Evolutionary conservation across 1,284 basidiomycete genomes (phyloP).

Genomic region (Boletus mariae): DNA sequence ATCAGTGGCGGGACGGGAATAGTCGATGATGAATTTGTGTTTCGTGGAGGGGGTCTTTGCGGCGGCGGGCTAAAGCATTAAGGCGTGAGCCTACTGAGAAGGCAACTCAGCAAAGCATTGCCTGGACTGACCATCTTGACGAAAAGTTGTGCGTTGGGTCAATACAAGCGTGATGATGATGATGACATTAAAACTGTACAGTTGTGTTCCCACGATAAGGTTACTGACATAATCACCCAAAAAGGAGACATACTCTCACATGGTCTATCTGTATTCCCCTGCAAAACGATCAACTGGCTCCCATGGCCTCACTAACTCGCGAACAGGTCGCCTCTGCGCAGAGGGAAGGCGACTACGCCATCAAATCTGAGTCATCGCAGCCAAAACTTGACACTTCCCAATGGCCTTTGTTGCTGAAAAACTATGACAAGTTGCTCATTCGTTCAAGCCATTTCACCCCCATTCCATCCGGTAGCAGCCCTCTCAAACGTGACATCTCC

Average conservation of each 20-base stretch:
- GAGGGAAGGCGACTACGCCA: conserved; percentile 73
- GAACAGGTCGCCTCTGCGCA: conserved; percentile 71
- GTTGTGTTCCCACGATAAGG: conserved; percentile 25
- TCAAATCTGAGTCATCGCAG: conserved; percentile 72
- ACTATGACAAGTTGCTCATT: conserved; percentile 95
- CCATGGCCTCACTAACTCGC: conserved; percentile 47
- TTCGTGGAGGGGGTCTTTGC: conserved; percentile 67
- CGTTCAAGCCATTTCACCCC: conserved; percentile 98
- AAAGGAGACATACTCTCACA: conserved; percentile 15
- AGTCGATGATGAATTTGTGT: conserved; percentile 95
- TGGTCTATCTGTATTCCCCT: not conserved
- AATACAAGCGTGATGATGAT: not conserved
- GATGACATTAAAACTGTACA: conserved; percentile 40
- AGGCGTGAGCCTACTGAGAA: conserved; percentile 86
- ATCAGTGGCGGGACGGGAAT: conserved; percentile 87
- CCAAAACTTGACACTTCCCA: conserved; percentile 91
- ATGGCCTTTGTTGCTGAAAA: conserved; percentile 98
- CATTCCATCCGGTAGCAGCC: conserved; percentile 87
- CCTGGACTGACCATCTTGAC: conserved; percentile 67
- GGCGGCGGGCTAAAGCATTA: conserved; percentile 54
- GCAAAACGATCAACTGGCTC: not conserved
- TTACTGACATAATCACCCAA: conserved; percentile 15
- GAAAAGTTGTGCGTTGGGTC: conserved; percentile 9
- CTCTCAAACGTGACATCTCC: conserved; percentile 89
- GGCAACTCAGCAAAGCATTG: conserved; percentile 84